Evolutionary conservation across 441 rosid genomes (phyloP).

Genomic region (Populus tomentosa): DNA sequence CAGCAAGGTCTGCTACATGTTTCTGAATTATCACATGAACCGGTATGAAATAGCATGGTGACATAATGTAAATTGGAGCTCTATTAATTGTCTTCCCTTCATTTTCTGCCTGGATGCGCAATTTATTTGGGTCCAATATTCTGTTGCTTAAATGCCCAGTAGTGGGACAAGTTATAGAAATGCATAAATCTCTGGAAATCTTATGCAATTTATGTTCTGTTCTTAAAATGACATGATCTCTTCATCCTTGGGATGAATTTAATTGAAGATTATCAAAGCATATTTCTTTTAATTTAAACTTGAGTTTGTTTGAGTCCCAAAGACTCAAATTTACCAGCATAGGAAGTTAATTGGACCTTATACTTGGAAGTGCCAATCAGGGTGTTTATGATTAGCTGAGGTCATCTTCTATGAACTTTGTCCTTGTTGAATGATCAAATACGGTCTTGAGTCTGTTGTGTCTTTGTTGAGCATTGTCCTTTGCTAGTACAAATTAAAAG

Average conservation of each 20-base stretch:
- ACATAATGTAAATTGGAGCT: not conserved
- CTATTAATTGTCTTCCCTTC: not conserved
- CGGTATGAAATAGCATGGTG: conserved; percentile 40
- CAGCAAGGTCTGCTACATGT: conserved; percentile 92
- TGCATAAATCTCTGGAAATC: not conserved
- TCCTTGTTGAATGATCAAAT: not conserved
- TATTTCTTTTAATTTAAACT: not conserved
- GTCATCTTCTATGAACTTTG: not conserved
- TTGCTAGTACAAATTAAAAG: not conserved
- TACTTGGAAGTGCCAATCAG: too few relatives aligned
- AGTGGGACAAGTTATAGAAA: not conserved
- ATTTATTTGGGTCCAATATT: not conserved
- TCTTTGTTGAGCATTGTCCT: not conserved
- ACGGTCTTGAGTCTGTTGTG: not conserved
- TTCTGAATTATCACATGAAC: conserved; percentile 92
- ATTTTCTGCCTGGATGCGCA: not conserved
- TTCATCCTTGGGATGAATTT: not conserved
- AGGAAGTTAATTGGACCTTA: too few relatives aligned
- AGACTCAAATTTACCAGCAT: too few relatives aligned
- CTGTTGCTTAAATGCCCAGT: not conserved
- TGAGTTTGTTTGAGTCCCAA: too few relatives aligned
- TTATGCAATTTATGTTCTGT: not conserved
- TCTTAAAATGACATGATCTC: not conserved
- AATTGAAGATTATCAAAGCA: not conserved
- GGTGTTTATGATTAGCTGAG: not conserved